Conservation (phyloP, 257 asterid species). For the Plantago ovata region DNA sequence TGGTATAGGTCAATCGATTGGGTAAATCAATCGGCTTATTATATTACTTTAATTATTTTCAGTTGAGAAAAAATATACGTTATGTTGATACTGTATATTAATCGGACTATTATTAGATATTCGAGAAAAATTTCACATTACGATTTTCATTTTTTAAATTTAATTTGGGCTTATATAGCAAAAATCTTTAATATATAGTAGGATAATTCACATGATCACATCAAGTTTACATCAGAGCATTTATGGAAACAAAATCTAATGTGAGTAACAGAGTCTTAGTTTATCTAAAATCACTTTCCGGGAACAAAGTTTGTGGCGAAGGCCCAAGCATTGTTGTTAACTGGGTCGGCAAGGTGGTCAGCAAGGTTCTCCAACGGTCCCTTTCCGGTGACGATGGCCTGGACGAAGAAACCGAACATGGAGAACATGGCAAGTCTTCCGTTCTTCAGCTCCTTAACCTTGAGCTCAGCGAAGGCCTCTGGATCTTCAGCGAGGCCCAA, state of each 20-base stretch:
- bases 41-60: too few species aligned
- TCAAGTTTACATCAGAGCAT: neutral
- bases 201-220: too few species aligned
- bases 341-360: conserved; percentile 10
- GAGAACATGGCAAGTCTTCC: conserved; percentile 15
- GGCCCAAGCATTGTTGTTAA: conserved; percentile 10
- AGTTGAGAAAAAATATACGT: too few species aligned
- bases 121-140: too few species aligned
- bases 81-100: too few species aligned
- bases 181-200: too few species aligned
- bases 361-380: conserved; percentile 6
- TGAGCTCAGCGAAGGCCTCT: conserved; percentile 4
- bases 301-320: conserved; percentile 11
- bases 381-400: conserved; percentile 10
- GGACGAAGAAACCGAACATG: conserved; percentile 9
- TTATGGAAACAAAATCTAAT: neutral
- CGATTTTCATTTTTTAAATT: too few species aligned
- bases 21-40: too few species aligned
- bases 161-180: too few species aligned
- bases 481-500: conserved; percentile 7
- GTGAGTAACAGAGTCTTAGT: neutral
- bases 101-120: too few species aligned
- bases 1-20: too few species aligned
- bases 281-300: conserved; percentile 1
- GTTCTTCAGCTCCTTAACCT: conserved; percentile 10